A percentile compares a stretch with the other conserved stretches of the same genome.
Conservation (phyloP, 2,329 filamentous ascomycete genomes). For the Calonectria pseudoturangicola region DNA sequence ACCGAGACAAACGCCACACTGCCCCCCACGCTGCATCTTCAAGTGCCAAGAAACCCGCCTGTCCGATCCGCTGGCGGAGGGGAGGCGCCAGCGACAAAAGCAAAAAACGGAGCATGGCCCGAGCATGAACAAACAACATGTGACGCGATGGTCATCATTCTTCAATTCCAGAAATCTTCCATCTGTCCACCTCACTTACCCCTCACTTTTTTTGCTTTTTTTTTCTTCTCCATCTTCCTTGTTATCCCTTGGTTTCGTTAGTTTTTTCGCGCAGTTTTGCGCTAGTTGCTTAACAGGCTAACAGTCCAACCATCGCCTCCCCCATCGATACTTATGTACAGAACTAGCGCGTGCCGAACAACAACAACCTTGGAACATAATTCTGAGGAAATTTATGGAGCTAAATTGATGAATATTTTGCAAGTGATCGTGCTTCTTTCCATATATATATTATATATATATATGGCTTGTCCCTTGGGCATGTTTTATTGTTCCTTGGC, state of each 20-base stretch:
- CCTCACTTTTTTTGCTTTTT: neutral
- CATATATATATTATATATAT: too few relatives aligned
- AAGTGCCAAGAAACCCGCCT: slow-evolving; percentile 22
- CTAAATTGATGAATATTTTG: too few relatives aligned
- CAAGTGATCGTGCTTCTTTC: too few relatives aligned
- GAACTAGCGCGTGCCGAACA: neutral
- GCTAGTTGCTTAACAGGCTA: neutral
- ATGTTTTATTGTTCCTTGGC: too few relatives aligned
- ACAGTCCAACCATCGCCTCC: neutral
- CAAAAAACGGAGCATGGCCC: slow-evolving; percentile 9
- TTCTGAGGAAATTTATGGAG: too few relatives aligned
- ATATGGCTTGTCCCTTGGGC: too few relatives aligned
- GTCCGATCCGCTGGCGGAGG: neutral
- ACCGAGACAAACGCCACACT: slow-evolving; percentile 44
- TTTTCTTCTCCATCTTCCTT: neutral
- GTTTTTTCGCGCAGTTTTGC: neutral
- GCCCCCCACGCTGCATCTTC: slow-evolving; percentile 42
- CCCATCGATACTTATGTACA: neutral
- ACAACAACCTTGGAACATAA: too few relatives aligned
- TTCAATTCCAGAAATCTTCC: slow-evolving; percentile 8
- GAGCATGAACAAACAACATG: neutral
- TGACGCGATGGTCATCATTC: slow-evolving; percentile 5
- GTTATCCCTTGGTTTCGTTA: neutral
- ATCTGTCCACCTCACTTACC: slow-evolving; percentile 8
- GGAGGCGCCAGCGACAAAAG: neutral